Conservation (phyloP, 176 grass and related monocot genomes). For the Cenchrus purpureus region DNA sequence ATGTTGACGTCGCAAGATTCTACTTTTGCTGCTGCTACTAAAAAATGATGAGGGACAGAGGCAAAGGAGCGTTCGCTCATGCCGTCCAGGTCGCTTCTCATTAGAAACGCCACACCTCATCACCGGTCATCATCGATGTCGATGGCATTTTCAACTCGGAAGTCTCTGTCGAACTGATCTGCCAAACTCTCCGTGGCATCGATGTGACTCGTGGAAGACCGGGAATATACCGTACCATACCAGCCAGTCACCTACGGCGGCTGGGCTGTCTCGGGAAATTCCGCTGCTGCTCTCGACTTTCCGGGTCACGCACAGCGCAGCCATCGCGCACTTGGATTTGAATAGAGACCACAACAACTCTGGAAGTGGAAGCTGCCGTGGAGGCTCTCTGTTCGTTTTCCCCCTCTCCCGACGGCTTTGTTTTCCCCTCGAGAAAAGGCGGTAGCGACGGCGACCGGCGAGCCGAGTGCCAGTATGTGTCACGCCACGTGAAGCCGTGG, state of each 20-base stretch:
- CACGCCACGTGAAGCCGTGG: neutral
- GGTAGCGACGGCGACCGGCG: neutral
- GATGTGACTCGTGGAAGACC: conserved; percentile 22
- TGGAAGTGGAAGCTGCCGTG: conserved; percentile 28
- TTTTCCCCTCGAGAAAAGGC: neutral
- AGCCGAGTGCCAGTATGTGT: neutral
- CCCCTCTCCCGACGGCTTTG: too few relatives aligned
- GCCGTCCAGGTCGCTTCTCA: conserved; percentile 1
- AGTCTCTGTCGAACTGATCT: neutral
- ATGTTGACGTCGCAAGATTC: conserved; percentile 13
- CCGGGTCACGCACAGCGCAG: neutral
- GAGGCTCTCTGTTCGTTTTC: neutral
- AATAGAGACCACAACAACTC: neutral
- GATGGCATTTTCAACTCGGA: neutral
- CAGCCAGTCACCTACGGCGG: neutral
- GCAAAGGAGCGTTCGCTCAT: conserved; percentile 27
- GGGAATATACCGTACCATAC: neutral
- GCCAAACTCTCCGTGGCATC: neutral
- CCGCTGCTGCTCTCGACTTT: neutral
- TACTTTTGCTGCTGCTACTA: neutral
- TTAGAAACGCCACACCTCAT: neutral
- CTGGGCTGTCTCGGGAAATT: neutral
- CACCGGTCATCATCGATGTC: too few relatives aligned
- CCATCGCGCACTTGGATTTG: neutral
- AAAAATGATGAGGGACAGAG: neutral